Percentiles rank a stretch among this genome's conserved stretches.
phyloP scores from a whole-genome alignment of 257 asterid species.

The Solanum tarapatanum region DNA sequence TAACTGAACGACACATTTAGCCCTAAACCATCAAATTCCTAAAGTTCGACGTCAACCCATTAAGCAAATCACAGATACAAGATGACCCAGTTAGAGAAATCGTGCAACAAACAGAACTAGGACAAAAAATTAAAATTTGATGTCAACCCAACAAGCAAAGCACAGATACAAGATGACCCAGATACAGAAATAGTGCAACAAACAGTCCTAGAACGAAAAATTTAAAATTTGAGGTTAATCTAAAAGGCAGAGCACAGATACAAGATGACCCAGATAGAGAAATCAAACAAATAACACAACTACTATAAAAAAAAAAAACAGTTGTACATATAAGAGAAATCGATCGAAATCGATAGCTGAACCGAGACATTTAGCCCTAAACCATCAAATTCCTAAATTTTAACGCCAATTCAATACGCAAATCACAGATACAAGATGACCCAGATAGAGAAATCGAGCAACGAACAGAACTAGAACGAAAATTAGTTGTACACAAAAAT shows the following conservation, averaged over 20 bases:
- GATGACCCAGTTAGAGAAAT: not conserved
- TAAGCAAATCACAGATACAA: not conserved
- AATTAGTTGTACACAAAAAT: not conserved
- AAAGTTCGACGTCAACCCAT: not conserved
- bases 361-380: not conserved
- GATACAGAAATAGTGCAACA: not conserved
- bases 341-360: not conserved
- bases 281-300: not conserved
- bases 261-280: not conserved
- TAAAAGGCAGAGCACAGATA: not conserved
- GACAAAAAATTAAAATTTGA: not conserved
- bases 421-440: not conserved
- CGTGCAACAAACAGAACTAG: not conserved
- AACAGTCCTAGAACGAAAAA: not conserved
- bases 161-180: not conserved
- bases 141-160: not conserved
- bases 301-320: not conserved
- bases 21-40: not conserved
- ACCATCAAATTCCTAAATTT: not conserved
- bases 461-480: not conserved
- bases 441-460: not conserved
- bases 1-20: not conserved
- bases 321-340: not conserved
- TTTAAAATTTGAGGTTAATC: not conserved
- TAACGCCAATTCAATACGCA: not conserved